Conservation (phyloP, 176 grass and related monocot species). For the Cenchrus americanus region DNA sequence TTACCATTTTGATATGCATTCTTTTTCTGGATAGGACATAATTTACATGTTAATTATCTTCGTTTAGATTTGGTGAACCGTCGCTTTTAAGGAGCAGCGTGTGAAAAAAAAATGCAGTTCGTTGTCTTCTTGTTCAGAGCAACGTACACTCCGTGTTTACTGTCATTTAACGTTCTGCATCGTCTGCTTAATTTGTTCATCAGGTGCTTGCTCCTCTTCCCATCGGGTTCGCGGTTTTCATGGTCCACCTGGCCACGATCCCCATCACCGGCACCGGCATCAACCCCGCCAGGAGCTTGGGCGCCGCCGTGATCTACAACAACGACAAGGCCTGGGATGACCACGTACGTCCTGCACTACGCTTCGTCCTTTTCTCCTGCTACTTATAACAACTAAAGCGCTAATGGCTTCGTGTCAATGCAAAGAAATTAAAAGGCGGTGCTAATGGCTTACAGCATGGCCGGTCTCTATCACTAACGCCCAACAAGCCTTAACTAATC, state of each 20-base stretch:
- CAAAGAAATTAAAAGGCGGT: background rate
- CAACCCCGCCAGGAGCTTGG: conserved; percentile 89
- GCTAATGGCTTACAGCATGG: background rate
- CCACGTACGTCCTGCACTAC: conserved; percentile 54
- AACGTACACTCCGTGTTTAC: background rate
- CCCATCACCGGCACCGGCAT: conserved; percentile 95
- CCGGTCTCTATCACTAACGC: background rate
- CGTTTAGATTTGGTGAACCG: conserved; percentile 9
- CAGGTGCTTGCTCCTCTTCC: conserved; percentile 96
- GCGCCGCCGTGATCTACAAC: conserved; percentile 93
- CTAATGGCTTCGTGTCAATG: background rate
- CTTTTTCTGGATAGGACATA: background rate
- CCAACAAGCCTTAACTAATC: background rate
- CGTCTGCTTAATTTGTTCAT: conserved; percentile 33
- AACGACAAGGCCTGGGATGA: conserved; percentile 86
- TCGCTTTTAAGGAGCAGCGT: conserved; percentile 1
- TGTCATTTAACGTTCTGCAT: background rate
- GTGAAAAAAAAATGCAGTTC: too few relatives aligned
- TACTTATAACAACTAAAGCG: background rate
- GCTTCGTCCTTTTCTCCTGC: background rate
- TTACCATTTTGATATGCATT: background rate
- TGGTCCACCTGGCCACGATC: conserved; percentile 94
- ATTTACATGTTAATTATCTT: too few relatives aligned
- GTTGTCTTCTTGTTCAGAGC: background rate
- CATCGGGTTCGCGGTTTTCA: conserved; percentile 96